A percentile compares a stretch with the other conserved stretches of the same genome.
These are phyloP conservation scores for Vanilla planifolia DNA, from an alignment of 106 monocot species.

Conservation along the genomic window DNA sequence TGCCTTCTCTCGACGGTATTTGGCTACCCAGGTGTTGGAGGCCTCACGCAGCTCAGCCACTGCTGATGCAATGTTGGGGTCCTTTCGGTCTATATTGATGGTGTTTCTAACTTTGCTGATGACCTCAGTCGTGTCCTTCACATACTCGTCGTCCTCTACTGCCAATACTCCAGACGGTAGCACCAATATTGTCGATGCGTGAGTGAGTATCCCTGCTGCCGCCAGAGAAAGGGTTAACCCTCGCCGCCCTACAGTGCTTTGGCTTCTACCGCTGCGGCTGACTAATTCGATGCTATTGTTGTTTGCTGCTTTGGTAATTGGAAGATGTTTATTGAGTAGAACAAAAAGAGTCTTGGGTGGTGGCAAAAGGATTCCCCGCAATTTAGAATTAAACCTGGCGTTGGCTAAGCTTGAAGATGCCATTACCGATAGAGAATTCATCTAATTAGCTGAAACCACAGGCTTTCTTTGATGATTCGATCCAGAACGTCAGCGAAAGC, in stretches of 20 bases:
- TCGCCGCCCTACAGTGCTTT: constrained; percentile 16
- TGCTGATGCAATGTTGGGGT: constrained; percentile 67
- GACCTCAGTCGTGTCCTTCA: constrained; percentile 74
- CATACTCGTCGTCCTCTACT: constrained; percentile 69
- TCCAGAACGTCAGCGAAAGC: neutral
- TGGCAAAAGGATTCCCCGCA: no score
- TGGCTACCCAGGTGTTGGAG: constrained; percentile 89
- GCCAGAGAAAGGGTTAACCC: constrained; percentile 14
- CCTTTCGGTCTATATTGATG: constrained; percentile 50
- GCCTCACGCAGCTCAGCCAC: constrained; percentile 74
- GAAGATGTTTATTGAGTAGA: neutral
- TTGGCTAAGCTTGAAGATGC: constrained; percentile 20
- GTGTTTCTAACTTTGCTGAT: constrained; percentile 70
- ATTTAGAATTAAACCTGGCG: no score
- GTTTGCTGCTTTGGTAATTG: neutral
- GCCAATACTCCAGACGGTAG: constrained; percentile 15
- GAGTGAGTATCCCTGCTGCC: neutral
- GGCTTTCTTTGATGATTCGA: neutral
- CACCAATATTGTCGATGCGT: neutral
- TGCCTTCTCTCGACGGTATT: constrained; percentile 84
- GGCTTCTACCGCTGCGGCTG: no score
- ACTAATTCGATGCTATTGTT: no score
- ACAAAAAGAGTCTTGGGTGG: neutral
- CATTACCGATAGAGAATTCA: neutral
- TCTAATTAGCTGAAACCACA: no score